Evolutionary conservation across 2,329 filamentous ascomycete genomes (phyloP), one percentile per base, ranked within the genome.

Genomic region (Davidsoniella australis): DNA sequence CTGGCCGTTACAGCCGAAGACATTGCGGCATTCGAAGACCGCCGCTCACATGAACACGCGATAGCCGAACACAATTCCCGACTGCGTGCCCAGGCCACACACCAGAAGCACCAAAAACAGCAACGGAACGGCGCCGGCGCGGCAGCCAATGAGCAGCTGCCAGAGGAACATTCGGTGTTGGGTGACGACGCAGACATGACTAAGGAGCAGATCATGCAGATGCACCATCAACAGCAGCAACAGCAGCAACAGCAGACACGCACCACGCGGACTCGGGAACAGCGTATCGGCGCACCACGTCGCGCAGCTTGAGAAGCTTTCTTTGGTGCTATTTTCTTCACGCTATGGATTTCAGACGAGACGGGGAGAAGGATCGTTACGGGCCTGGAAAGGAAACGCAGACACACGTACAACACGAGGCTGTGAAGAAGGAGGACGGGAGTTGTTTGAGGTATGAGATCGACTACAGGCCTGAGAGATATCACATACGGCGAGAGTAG

Each of bases 1-100:
- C 75, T 86, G 54, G 68, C 72, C 49, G 72, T 85, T 55, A 85
- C 80, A 2, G 68, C 76, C 44, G 78, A 83, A 59, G 82, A 86
- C 61, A 70, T 85, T 38, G 77, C 79, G 38, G 68, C 73, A 48
- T 85, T 83, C 64, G 80, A 85, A 59, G 78, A 80, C 60, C 70
- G 71, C 24, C 72, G 77, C 53, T 66, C 65, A 20, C 63, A 63
- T 48, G 63, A 68, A 53, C 65, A 64, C 29, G 59, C 62, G 14
- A 59, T 58, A 18, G 60, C 59, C 8, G 59, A 60, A 16, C 63
- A 47, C 45, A 45, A 51, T 17, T 48, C 50, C 7, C 49, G 47
- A 10, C 20, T 54, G 14, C 43, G 44, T 8, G 44, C 55, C 12
- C 50, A 57, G 51, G 55, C 56, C 38, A 54, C 52, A 47, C 47